Evolutionary conservation across 2,329 filamentous ascomycete species (phyloP).

Genomic region (Ascocoryne sarcoides): DNA sequence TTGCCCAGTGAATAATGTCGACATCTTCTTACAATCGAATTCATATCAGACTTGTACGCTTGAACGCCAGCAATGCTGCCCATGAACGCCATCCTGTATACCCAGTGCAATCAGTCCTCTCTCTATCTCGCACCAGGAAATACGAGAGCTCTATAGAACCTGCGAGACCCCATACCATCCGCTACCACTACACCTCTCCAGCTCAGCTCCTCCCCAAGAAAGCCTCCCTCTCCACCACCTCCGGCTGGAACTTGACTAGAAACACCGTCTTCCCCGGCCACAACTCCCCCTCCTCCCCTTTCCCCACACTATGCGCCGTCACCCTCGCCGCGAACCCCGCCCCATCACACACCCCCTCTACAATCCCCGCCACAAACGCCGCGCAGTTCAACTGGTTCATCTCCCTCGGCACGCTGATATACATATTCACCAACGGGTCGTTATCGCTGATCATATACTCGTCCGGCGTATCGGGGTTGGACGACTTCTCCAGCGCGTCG

Average conservation of each 20-base stretch:
- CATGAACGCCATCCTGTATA: no score
- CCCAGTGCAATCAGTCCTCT: no score
- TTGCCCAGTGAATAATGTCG: no score
- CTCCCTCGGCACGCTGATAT: conserved; percentile 86
- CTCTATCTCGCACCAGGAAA: no score
- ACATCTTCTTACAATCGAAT: no score
- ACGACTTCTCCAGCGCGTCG: conserved; percentile 84
- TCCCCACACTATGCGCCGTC: conserved; percentile 72
- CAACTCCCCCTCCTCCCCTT: conserved; percentile 58
- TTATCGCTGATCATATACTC: conserved; percentile 99
- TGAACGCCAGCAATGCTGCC: no score
- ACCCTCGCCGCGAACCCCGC: conserved; percentile 84
- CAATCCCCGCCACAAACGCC: conserved; percentile 87
- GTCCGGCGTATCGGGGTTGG: conserved; percentile 71
- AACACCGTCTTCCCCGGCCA: conserved; percentile 97
- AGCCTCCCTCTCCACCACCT: conserved; percentile 85
- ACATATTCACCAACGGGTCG: conserved; percentile 90
- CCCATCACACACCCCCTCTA: conserved; percentile 93
- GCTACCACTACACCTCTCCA: background rate
- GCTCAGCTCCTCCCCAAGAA: conserved; percentile 53
- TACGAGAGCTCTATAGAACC: no score
- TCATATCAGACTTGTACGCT: no score
- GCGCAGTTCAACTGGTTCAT: conserved; percentile 97
- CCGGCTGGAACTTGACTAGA: conserved; percentile 82
- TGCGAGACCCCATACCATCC: no score